phyloP scores from a whole-genome alignment of 2,329 filamentous ascomycete genomes.

The Phialophora macrospora region DNA sequence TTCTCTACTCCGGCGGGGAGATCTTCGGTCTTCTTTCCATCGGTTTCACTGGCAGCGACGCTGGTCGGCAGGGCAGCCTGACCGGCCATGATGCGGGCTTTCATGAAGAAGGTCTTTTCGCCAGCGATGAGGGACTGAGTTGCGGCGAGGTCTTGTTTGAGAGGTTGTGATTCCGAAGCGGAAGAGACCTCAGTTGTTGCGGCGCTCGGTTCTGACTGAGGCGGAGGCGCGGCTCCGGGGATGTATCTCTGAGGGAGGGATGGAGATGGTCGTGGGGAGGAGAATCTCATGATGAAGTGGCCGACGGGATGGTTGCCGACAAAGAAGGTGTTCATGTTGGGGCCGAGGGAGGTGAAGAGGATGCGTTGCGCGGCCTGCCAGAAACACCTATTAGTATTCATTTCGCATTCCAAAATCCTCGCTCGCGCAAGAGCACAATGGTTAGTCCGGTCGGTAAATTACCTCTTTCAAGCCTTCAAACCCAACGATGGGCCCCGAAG shows the following conservation, averaged over 20 bases:
- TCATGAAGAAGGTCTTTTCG: slow-evolving; percentile 93
- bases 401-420: background rate
- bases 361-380: slow-evolving; percentile 78
- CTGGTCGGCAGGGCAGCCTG: slow-evolving; percentile 71
- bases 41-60: slow-evolving; percentile 2
- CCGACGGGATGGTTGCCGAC: slow-evolving; percentile 89
- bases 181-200: background rate
- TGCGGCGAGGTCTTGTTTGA: slow-evolving; percentile 27
- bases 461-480: slow-evolving; percentile 84
- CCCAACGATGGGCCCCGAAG: slow-evolving; percentile 74
- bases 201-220: background rate
- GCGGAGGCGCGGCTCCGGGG: background rate
- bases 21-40: slow-evolving; percentile 56
- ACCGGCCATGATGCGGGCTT: slow-evolving; percentile 95
- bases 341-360: slow-evolving; percentile 74
- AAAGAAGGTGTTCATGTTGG: slow-evolving; percentile 99
- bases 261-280: slow-evolving; percentile 43
- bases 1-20: slow-evolving; percentile 39
- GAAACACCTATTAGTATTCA: background rate
- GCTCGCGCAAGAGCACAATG: background rate
- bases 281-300: slow-evolving; percentile 69
- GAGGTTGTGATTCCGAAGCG: slow-evolving; percentile 10
- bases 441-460: slow-evolving; percentile 44
- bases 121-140: slow-evolving; percentile 57
- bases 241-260: slow-evolving; percentile 9